Evolutionary conservation across 2,329 filamentous ascomycete genomes (phyloP), one percentile per base, ranked within the genome.

Genomic region (Zymoseptoria tritici): DNA sequence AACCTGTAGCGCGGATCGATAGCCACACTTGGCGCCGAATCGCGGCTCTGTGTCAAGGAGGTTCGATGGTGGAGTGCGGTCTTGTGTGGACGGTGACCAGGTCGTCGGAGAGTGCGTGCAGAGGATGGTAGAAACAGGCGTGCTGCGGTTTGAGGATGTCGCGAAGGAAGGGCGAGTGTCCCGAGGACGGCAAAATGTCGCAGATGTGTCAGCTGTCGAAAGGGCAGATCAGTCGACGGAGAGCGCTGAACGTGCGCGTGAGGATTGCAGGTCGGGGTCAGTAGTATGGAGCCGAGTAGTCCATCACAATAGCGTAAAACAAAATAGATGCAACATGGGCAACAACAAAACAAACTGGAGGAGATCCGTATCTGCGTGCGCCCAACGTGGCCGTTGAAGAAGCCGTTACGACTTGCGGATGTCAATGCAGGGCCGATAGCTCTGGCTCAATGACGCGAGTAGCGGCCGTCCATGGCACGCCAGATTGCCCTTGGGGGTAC

Each of bases 381-480:
- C 61, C 57, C 50, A 46, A 55, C 60, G 52, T 56, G 62, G 60
- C 60, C 57, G 56, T 62, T 56, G 58, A 56, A 57, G 61, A 63
- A 66, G 65, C 36, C 36, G 36, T 46, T 46, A 59, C 68, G 58
- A 57, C 50, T 57, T 64, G 55, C 22, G 36, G 13, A n/a, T 46
- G 36, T 24, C 50, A 52, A 60, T 60, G 55, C 36, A 46, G 36
- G 36, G 36, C 36, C 36, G 36, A 46, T n/a, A 46, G 36, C 16
- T 68, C 62, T 67, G 67, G 67, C 65, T 64, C 64, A 57, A 64
- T 67, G 68, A 68, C 68, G 68, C 68, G 66, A 68, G 66, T 62
- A 64, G 57, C 60, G 60, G 58, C 59, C 58, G 63, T 60, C 64
- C 64, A 68, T 66, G 68, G 69, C 68, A 68, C 60, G 68, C 68